A percentile compares a stretch with the other conserved stretches of the same genome.
Evolutionary conservation across 495 filamentous ascomycete species (phyloP).

Genomic region (Pyrenula massariospora): DNA sequence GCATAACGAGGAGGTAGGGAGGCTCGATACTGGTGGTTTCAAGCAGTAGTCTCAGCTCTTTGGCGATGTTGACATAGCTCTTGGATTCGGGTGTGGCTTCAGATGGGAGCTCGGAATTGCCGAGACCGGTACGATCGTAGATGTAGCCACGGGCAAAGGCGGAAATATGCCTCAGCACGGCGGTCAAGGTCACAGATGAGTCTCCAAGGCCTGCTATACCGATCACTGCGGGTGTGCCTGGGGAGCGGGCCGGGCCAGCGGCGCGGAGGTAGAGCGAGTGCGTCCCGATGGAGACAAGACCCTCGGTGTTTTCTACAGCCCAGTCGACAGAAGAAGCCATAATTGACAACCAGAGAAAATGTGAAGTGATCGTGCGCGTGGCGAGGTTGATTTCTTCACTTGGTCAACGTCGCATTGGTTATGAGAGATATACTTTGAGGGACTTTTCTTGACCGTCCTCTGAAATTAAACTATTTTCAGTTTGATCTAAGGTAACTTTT

Average conservation of each 20-base stretch:
- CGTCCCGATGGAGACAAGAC: conserved; percentile 17
- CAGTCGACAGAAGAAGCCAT: conserved; percentile 8
- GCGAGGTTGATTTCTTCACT: too few relatives aligned
- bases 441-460: too few relatives aligned
- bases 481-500: too few relatives aligned
- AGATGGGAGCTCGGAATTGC: too few relatives aligned
- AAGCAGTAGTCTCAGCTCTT: conserved; percentile 22
- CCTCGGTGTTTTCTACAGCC: conserved; percentile 10
- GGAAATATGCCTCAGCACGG: conserved; percentile 20
- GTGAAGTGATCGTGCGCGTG: too few relatives aligned
- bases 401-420: too few relatives aligned
- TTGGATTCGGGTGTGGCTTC: conserved; percentile 11
- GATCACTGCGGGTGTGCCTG: conserved; percentile 24
- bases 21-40: conserved; percentile 5
- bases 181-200: conserved; percentile 28
- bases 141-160: conserved; percentile 19
- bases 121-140: conserved; percentile 31
- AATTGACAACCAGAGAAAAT: too few relatives aligned
- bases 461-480: too few relatives aligned
- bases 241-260: conserved; percentile 10
- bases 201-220: conserved; percentile 34
- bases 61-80: conserved; percentile 13
- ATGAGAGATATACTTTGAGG: too few relatives aligned
- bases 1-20: conserved; percentile 33
- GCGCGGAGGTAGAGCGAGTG: conserved; percentile 22